Evolutionary conservation across 2,329 filamentous ascomycete species (phyloP).

Genomic region (Colletotrichum acutatum): DNA sequence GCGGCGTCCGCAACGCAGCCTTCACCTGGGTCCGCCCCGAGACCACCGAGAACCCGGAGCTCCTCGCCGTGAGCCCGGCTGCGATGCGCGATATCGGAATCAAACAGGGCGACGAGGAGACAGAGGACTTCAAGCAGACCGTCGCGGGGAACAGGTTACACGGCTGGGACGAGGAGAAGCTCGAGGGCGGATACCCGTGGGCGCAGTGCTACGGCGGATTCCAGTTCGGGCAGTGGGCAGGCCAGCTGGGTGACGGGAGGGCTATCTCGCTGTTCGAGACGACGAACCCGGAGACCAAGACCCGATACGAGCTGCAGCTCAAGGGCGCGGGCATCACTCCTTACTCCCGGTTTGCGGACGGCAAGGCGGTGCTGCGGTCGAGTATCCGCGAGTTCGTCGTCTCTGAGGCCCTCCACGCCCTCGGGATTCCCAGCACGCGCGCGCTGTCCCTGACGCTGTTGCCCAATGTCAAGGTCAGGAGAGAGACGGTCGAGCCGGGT

Average conservation of each 20-base stretch:
- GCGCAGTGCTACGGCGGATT: conserved; percentile 96
- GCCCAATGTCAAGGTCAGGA: conserved; percentile 76
- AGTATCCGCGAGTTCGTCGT: conserved; percentile 96
- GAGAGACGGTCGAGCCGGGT: conserved; percentile 87
- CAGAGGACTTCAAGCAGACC: conserved; percentile 78
- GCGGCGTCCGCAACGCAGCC: conserved; percentile 84
- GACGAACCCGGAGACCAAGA: conserved; percentile 77
- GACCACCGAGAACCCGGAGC: conserved; percentile 75
- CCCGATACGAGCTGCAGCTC: conserved; percentile 88
- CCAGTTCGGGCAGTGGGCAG: conserved; percentile 88
- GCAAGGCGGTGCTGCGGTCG: conserved; percentile 90
- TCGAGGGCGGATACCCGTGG: conserved; percentile 89
- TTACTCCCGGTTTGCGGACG: conserved; percentile 96
- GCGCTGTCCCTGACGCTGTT: conserved; percentile 85
- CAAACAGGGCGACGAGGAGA: conserved; percentile 72
- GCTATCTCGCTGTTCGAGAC: conserved; percentile 95
- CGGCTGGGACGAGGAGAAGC: conserved; percentile 77
- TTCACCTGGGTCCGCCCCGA: conserved; percentile 94
- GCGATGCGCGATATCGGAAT: conserved; percentile 88
- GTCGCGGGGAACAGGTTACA: conserved; percentile 86
- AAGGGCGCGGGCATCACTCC: conserved; percentile 95
- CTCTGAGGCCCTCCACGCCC: conserved; percentile 86
- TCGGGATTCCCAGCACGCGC: conserved; percentile 86
- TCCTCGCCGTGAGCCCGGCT: conserved; percentile 82
- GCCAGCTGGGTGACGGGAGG: conserved; percentile 92